Evolutionary conservation across 306 rosid genomes (phyloP).

Genomic region (Cicer chorassanicum): DNA sequence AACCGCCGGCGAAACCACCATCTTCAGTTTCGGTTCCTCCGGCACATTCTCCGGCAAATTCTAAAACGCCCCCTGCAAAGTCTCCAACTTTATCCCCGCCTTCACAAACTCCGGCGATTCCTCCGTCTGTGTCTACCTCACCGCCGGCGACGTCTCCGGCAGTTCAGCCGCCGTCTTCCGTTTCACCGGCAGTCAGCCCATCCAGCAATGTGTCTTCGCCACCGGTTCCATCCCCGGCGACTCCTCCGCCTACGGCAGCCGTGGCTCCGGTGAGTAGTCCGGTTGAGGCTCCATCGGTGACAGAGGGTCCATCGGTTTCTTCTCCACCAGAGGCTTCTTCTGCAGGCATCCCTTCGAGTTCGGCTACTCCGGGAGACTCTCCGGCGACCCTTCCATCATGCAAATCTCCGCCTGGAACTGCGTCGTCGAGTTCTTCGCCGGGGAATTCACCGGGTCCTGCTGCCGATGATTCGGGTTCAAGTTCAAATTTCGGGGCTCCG

Average conservation of each 20-base stretch:
- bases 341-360: constrained; percentile 58
- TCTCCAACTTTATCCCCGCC: constrained; percentile 67
- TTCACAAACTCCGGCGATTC: constrained; percentile 51
- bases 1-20: constrained; percentile 44
- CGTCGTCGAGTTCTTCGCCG: constrained; percentile 65
- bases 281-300: constrained; percentile 49
- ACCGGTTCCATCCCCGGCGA: constrained; percentile 52
- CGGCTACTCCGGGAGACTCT: constrained; percentile 56
- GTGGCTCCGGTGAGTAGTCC: constrained; percentile 56
- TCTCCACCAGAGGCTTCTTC: constrained; percentile 53
- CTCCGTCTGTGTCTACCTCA: constrained; percentile 52
- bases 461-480: constrained; percentile 62
- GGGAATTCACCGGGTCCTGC: constrained; percentile 58
- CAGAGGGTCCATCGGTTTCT: constrained; percentile 59
- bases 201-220: constrained; percentile 54
- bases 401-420: constrained; percentile 51
- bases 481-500: constrained; percentile 43
- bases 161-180: constrained; percentile 40
- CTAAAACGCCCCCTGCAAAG: constrained; percentile 55
- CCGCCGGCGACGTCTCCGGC: constrained; percentile 53
- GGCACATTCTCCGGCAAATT: constrained; percentile 34
- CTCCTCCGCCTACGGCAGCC: constrained; percentile 49
- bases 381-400: constrained; percentile 64
- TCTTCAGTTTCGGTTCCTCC: constrained; percentile 41
- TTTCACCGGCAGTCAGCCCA: constrained; percentile 59